These are phyloP conservation scores for Dalbergia cultrata DNA, from an alignment of 306 rosid species.

Conservation along the genomic window DNA sequence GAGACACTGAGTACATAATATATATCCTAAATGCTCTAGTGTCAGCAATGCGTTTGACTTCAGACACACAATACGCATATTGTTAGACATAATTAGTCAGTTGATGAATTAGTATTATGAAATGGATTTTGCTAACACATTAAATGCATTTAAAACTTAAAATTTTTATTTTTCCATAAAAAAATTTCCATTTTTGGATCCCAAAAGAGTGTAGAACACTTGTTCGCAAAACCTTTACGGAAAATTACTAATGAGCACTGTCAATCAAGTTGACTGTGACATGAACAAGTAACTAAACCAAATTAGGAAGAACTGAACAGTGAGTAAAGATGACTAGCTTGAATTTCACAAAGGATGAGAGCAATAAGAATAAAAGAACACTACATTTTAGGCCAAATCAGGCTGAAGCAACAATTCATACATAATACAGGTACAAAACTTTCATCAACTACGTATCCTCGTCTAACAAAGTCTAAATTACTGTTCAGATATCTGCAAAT, in stretches of 20 bases:
- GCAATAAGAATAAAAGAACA: conserved; percentile 27
- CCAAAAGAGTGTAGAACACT: no score
- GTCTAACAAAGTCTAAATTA: conserved; percentile 55
- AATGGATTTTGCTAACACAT: no score
- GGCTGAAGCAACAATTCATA: conserved; percentile 45
- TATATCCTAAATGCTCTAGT: no score
- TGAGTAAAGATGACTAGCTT: conserved; percentile 20
- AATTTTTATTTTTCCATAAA: no score
- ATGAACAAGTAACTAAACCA: conserved; percentile 10
- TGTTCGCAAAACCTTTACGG: no score
- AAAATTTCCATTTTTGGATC: no score
- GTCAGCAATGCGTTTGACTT: no score
- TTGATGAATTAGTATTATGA: background rate
- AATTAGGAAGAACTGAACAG: conserved; percentile 10
- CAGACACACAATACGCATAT: background rate
- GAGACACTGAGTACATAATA: no score
- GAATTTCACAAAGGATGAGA: conserved; percentile 28
- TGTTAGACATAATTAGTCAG: background rate
- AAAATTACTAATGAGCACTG: background rate
- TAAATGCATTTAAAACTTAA: no score
- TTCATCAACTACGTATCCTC: conserved; percentile 46
- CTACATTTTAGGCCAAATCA: conserved; percentile 54
- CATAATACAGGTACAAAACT: conserved; percentile 45
- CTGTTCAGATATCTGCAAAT: conserved; percentile 84
- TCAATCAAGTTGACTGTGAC: conserved; percentile 3